Evolutionary conservation across 1,284 basidiomycete genomes (phyloP).

Genomic region (Takashimella koratensis): DNA sequence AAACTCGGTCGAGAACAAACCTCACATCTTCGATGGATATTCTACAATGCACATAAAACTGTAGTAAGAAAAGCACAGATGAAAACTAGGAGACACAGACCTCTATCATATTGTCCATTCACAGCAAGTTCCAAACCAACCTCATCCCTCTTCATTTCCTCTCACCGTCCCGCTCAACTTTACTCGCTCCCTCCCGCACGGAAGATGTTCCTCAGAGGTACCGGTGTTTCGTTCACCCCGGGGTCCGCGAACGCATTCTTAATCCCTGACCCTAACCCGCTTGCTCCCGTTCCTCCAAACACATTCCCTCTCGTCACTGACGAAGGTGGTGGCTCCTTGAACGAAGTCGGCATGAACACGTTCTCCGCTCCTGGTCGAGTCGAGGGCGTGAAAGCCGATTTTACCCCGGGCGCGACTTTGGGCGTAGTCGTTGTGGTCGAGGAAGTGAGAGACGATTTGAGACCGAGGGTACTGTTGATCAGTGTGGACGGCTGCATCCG

Average conservation of each 20-base stretch:
- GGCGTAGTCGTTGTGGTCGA: no score
- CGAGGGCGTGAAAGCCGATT: background rate
- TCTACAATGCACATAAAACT: no score
- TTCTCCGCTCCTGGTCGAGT: background rate
- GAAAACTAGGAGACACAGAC: no score
- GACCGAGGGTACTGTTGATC: background rate
- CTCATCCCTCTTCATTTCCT: background rate
- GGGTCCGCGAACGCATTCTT: background rate
- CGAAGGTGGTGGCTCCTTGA: background rate
- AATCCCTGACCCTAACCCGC: background rate
- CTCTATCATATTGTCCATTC: background rate
- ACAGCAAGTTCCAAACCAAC: background rate
- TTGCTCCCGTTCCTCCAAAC: background rate
- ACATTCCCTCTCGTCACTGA: background rate
- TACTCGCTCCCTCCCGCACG: background rate
- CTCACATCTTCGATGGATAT: no score
- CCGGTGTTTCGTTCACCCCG: background rate
- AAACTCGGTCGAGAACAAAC: no score
- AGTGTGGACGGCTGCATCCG: slow-evolving; percentile 5
- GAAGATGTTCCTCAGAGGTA: background rate
- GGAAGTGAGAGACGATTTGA: background rate
- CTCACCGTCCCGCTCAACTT: background rate
- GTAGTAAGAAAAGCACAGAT: no score
- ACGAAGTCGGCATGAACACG: background rate
- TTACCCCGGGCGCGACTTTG: background rate